phyloP scores from a whole-genome alignment of 163 green algal species.

The Scenedesmus sp. region DNA sequence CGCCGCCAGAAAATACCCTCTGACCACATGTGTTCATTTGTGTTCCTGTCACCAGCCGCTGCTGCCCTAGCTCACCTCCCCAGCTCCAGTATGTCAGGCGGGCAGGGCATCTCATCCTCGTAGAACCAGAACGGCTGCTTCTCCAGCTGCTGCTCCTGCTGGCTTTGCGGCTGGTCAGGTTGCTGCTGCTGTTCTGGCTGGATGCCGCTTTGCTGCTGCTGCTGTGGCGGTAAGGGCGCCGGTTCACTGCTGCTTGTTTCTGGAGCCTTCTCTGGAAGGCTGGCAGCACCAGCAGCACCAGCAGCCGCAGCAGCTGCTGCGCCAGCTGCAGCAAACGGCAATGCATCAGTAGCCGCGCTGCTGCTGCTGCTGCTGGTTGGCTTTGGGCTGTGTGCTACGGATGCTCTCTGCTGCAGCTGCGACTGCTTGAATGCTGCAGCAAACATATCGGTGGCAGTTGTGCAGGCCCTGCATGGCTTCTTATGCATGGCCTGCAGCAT shows the following conservation, averaged over 20 bases:
- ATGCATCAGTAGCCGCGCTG: neutral
- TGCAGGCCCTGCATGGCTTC: constrained; percentile 48
- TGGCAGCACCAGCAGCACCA: neutral
- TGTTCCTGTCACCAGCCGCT: neutral
- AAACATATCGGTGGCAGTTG: constrained; percentile 44
- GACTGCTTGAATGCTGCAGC: constrained; percentile 33
- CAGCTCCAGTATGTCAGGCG: constrained; percentile 66
- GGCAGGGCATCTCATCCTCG: constrained; percentile 58
- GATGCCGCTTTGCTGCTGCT: neutral
- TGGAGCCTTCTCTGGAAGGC: neutral
- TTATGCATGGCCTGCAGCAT: constrained; percentile 9
- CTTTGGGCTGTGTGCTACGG: neutral
- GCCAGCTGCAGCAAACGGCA: constrained; percentile 1
- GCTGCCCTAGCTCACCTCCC: constrained; percentile 49
- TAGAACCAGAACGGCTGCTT: constrained; percentile 52
- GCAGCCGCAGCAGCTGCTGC: constrained; percentile 8
- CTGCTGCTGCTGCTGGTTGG: neutral
- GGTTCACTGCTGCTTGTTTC: neutral
- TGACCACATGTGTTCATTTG: too few species aligned
- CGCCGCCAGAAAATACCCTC: too few species aligned
- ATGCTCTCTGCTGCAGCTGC: constrained; percentile 1
- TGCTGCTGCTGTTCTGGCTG: constrained; percentile 27
- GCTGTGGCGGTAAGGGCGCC: neutral
- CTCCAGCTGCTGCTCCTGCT: constrained; percentile 38
- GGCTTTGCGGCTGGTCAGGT: neutral